phyloP scores from a whole-genome alignment of 1,284 basidiomycete genomes.

The Tremellales sp. region DNA sequence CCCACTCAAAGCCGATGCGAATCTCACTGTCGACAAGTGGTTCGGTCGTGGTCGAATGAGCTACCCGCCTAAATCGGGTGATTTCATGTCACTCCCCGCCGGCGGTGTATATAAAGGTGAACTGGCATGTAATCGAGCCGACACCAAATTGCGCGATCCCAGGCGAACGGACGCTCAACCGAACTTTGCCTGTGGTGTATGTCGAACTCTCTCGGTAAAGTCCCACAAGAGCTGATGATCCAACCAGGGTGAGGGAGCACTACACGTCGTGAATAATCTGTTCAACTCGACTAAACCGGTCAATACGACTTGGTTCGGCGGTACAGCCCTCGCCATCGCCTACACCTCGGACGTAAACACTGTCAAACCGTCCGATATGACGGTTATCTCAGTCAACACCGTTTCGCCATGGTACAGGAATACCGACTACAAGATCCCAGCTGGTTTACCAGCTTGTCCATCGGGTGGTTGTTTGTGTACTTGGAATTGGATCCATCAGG shows the following conservation, averaged over 20 bases:
- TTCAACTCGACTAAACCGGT: conserved; percentile 2
- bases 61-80: conserved; percentile 56
- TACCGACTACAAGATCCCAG: conserved; percentile 63
- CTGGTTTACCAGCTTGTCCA: conserved; percentile 63
- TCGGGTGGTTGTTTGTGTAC: conserved; percentile 62
- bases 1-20: conserved; percentile 14
- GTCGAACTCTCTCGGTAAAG: conserved; percentile 5
- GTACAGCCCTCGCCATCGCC: conserved; percentile 53
- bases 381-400: conserved; percentile 67
- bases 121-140: conserved; percentile 14
- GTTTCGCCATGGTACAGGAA: conserved; percentile 62
- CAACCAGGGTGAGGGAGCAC: conserved; percentile 11
- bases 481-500: conserved; percentile 65
- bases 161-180: background rate
- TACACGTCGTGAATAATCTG: conserved; percentile 16
- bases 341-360: conserved; percentile 58
- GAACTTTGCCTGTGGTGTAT: conserved; percentile 40
- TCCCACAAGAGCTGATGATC: conserved; percentile 52
- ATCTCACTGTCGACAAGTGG: conserved; percentile 17
- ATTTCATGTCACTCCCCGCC: conserved; percentile 55
- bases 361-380: conserved; percentile 62
- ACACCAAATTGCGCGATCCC: conserved; percentile 11
- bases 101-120: conserved; percentile 9
- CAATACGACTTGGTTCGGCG: conserved; percentile 40
- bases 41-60: conserved; percentile 55